A percentile compares a stretch with the other conserved stretches of the same genome.
These are phyloP conservation scores for Xylaria sp. DNA, from an alignment of 2,329 filamentous ascomycete genomes.

Conservation along the genomic window DNA sequence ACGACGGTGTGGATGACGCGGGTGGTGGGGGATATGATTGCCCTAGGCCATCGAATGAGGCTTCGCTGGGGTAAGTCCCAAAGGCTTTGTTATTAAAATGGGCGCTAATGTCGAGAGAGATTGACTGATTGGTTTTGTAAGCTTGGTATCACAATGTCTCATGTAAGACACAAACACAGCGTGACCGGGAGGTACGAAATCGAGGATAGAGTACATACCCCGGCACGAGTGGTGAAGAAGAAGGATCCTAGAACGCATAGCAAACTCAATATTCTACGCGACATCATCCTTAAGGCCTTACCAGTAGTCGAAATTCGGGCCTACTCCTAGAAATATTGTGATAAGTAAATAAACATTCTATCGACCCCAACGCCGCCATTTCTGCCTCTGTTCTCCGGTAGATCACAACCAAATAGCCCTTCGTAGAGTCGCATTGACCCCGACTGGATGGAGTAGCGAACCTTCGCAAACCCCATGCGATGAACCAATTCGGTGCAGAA, in stretches of 20 bases:
- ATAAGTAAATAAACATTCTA: background rate
- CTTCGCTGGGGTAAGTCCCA: conserved; percentile 56
- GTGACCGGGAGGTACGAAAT: background rate
- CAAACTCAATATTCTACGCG: background rate
- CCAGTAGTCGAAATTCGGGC: background rate
- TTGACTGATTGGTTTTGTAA: conserved; percentile 40
- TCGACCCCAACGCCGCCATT: background rate
- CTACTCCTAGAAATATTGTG: background rate
- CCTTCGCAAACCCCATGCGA: background rate
- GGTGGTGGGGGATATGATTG: conserved; percentile 55
- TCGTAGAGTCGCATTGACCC: conserved; percentile 13
- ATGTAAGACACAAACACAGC: background rate
- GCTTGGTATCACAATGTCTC: background rate
- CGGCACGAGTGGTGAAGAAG: background rate
- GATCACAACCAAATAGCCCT: background rate
- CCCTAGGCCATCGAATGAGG: conserved; percentile 56
- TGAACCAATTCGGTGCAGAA: conserved; percentile 11
- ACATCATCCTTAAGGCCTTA: background rate
- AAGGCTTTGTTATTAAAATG: conserved; percentile 62
- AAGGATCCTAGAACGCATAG: background rate
- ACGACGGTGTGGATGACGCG: conserved; percentile 47
- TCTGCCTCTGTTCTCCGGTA: conserved; percentile 1
- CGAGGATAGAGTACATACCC: background rate
- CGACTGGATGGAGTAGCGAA: background rate
- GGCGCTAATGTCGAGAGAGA: conserved; percentile 48